These are phyloP conservation scores for Blastocladiella emersonii DNA, from an alignment of 371 early-diverging fungal species.

Conservation along the genomic window DNA sequence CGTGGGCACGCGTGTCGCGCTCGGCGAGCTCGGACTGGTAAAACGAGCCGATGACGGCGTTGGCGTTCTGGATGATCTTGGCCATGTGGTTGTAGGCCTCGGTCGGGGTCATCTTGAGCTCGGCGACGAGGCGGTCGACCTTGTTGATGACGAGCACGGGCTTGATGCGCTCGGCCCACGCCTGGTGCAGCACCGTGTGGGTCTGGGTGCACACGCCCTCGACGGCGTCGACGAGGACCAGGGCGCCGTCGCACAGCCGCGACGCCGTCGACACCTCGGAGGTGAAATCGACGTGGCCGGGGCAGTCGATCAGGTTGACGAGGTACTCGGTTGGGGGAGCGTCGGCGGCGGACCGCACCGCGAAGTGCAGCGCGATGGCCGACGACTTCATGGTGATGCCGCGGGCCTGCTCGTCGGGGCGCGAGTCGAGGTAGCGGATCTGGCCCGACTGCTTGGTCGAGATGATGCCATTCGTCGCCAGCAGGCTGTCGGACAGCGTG, in stretches of 20 bases:
- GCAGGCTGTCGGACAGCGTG: constrained; percentile 92
- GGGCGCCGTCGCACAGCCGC: constrained; percentile 88
- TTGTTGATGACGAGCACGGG: constrained; percentile 97
- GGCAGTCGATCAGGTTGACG: constrained; percentile 97
- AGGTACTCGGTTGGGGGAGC: constrained; percentile 45
- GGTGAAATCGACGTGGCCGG: constrained; percentile 99
- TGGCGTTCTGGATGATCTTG: constrained; percentile 87
- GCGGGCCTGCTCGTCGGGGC: constrained; percentile 98
- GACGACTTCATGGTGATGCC: constrained; percentile 99
- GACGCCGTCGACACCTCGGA: constrained; percentile 94
- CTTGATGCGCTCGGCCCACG: constrained; percentile 74
- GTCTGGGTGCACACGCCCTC: constrained; percentile 99
- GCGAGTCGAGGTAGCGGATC: constrained; percentile 94
- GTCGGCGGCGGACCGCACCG: constrained; percentile 28
- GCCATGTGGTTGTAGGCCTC: constrained; percentile 86
- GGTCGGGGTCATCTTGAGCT: constrained; percentile 73
- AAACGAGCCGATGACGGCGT: constrained; percentile 87
- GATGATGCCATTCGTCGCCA: constrained; percentile 96
- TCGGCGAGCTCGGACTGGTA: constrained; percentile 19
- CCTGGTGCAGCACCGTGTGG: constrained; percentile 85
- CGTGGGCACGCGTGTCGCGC: constrained; percentile 11
- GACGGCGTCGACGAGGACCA: constrained; percentile 95
- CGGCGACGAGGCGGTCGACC: constrained; percentile 90
- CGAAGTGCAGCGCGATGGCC: constrained; percentile 83
- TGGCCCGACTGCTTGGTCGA: constrained; percentile 93